A percentile compares a stretch with the other conserved stretches of the same genome.
Conservation (phyloP, 2,329 filamentous ascomycete genomes). For the Lachnellula arida region DNA sequence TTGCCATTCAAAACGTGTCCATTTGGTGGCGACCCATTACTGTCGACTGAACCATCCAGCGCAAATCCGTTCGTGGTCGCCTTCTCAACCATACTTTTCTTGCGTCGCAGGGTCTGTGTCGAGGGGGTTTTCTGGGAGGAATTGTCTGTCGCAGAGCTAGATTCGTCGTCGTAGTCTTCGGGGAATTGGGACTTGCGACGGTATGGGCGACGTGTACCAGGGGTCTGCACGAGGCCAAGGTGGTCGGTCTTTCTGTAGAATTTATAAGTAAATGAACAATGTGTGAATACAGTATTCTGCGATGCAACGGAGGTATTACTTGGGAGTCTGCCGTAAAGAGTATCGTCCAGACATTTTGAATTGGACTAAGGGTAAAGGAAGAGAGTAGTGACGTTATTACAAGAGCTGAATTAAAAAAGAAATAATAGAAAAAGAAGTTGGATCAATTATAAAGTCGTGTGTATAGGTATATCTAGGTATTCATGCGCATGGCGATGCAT, state of each 20-base stretch:
- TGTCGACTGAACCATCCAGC: background rate
- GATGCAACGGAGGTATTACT: too few relatives aligned
- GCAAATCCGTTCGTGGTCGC: conserved; percentile 18
- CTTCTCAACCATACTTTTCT: conserved; percentile 22
- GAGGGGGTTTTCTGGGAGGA: conserved; percentile 16
- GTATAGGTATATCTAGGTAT: background rate
- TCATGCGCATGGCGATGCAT: conserved; percentile 4
- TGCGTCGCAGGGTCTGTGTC: conserved; percentile 18
- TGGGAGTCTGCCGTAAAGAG: too few relatives aligned
- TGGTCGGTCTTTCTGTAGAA: too few relatives aligned
- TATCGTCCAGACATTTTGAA: too few relatives aligned
- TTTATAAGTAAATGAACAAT: too few relatives aligned
- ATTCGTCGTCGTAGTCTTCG: conserved; percentile 29
- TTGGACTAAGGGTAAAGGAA: background rate
- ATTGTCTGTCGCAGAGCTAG: conserved; percentile 31
- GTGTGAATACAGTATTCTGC: too few relatives aligned
- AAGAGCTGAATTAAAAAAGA: background rate
- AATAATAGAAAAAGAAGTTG: background rate
- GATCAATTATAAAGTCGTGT: background rate
- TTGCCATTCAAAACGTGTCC: conserved; percentile 2
- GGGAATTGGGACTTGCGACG: too few relatives aligned
- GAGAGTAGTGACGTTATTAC: background rate
- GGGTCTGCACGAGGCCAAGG: too few relatives aligned
- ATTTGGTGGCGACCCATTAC: conserved; percentile 15
- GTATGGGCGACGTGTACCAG: too few relatives aligned